Conservation (phyloP, 192 early-diverging fungal species). For the Mycoemilia scoparia region DNA sequence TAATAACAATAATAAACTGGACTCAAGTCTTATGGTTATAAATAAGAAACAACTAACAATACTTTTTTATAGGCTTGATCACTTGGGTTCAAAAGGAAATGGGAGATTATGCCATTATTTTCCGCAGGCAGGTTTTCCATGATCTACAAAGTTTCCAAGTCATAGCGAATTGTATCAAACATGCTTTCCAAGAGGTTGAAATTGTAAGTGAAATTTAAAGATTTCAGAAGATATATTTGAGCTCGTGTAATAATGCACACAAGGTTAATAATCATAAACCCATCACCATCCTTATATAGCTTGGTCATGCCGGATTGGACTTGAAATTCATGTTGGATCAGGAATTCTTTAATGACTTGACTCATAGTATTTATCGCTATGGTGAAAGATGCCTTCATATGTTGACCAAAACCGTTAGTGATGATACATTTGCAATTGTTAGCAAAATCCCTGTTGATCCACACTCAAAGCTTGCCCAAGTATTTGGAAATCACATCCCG, state of each 20-base stretch:
- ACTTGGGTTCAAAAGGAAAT: conserved; percentile 84
- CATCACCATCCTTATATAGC: conserved; percentile 6
- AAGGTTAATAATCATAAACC: conserved; percentile 1
- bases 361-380: conserved; percentile 48
- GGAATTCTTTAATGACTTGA: conserved; percentile 57
- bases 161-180: conserved; percentile 68
- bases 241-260: conserved; percentile 18
- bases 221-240: no score
- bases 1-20: conserved; percentile 22
- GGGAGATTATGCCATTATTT: conserved; percentile 61
- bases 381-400: conserved; percentile 38
- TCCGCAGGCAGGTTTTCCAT: conserved; percentile 81
- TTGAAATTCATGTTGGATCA: conserved; percentile 66
- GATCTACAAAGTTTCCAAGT: conserved; percentile 54
- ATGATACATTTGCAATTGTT: conserved; percentile 47
- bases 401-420: conserved; percentile 42
- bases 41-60: conserved; percentile 15
- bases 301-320: conserved; percentile 72
- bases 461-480: conserved; percentile 5
- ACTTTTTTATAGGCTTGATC: no score
- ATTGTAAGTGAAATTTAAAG: no score
- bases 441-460: conserved; percentile 19
- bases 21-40: conserved; percentile 1
- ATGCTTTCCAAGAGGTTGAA: conserved; percentile 55
- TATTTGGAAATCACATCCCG: conserved; percentile 22